phyloP scores from a whole-genome alignment of 2,329 filamentous ascomycete species.

The Fusarium incarnatum region DNA sequence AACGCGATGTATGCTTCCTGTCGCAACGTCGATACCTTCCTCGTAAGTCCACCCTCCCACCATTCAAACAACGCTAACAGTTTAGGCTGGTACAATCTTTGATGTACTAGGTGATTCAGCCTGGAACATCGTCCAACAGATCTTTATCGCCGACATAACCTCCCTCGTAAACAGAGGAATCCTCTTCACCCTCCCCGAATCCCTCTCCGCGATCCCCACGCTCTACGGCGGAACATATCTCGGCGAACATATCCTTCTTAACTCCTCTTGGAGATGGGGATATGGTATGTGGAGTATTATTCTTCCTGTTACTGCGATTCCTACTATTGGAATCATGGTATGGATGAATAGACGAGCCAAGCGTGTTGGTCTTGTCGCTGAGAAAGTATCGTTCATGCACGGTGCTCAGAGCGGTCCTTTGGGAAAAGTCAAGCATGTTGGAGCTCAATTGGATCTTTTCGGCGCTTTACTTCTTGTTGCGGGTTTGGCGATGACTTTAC shows the following conservation, averaged over 20 bases:
- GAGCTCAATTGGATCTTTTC: slow-evolving; percentile 14
- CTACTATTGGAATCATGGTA: slow-evolving; percentile 32
- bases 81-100: slow-evolving; percentile 33
- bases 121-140: slow-evolving; percentile 38
- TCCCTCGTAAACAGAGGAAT: slow-evolving; percentile 36
- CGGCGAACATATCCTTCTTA: slow-evolving; percentile 27
- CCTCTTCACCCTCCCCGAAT: slow-evolving; percentile 32
- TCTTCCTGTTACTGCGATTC: slow-evolving; percentile 15
- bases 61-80: too few relatives aligned
- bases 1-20: slow-evolving; percentile 35
- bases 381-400: slow-evolving; percentile 12
- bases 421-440: slow-evolving; percentile 13
- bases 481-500: slow-evolving; percentile 31
- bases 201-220: slow-evolving; percentile 31
- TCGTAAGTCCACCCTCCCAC: slow-evolving; percentile 24
- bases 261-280: slow-evolving; percentile 32
- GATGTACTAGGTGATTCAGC: slow-evolving; percentile 31
- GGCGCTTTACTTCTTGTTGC: slow-evolving; percentile 29
- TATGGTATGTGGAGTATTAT: slow-evolving; percentile 37
- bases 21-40: slow-evolving; percentile 31
- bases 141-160: slow-evolving; percentile 35
- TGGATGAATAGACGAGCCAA: slow-evolving; percentile 30
- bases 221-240: slow-evolving; percentile 37
- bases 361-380: slow-evolving; percentile 3
- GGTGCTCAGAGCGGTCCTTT: neutral